Conservation (phyloP, 495 filamentous ascomycete species). For the Aspergillus wentii region DNA sequence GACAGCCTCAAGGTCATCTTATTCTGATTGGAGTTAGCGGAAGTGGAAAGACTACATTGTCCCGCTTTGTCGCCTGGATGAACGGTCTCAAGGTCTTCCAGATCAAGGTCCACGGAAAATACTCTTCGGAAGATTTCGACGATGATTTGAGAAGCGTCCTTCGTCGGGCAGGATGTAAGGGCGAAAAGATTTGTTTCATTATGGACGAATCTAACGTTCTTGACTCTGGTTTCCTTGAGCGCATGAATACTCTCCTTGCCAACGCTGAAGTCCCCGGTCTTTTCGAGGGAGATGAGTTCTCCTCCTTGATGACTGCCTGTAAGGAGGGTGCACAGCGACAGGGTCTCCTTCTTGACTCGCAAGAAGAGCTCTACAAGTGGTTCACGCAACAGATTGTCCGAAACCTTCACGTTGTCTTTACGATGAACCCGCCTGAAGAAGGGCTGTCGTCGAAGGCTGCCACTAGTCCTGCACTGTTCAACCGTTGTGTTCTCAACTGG, state of each 20-base stretch:
- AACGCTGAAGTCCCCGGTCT: slow-evolving; percentile 97
- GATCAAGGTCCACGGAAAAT: slow-evolving; percentile 98
- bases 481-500: slow-evolving; percentile 99
- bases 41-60: slow-evolving; percentile 96
- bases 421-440: slow-evolving; percentile 99
- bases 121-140: slow-evolving; percentile 97
- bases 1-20: slow-evolving; percentile 95
- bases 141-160: slow-evolving; percentile 93
- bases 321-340: slow-evolving; percentile 97
- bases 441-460: slow-evolving; percentile 93
- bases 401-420: slow-evolving; percentile 98
- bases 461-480: slow-evolving; percentile 96
- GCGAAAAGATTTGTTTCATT: slow-evolving; percentile 99
- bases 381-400: slow-evolving; percentile 99
- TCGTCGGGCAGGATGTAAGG: slow-evolving; percentile 90
- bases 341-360: slow-evolving; percentile 88
- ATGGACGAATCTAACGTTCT: slow-evolving; percentile 99
- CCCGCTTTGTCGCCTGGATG: slow-evolving; percentile 99
- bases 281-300: slow-evolving; percentile 95
- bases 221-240: slow-evolving; percentile 95
- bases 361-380: slow-evolving; percentile 99
- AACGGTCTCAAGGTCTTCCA: slow-evolving; percentile 98
- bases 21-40: slow-evolving; percentile 98
- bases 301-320: slow-evolving; percentile 95
- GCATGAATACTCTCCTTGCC: slow-evolving; percentile 97